A percentile compares a stretch with the other conserved stretches of the same genome.
phyloP scores from a whole-genome alignment of 768 basidiomycete genomes.

The Leccinum obscurum region DNA sequence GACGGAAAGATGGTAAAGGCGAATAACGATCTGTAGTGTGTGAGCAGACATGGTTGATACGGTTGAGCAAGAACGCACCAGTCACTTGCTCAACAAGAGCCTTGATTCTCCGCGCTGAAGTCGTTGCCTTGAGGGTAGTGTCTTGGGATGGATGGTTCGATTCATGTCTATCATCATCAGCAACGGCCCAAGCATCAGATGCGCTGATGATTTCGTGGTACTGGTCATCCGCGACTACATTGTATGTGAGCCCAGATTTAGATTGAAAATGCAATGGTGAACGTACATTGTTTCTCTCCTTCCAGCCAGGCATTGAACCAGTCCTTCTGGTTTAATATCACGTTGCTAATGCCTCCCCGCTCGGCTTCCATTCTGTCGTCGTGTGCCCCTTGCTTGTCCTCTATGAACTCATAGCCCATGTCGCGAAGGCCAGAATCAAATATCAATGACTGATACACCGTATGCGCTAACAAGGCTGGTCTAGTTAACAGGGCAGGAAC shows the following conservation, averaged over 20 bases:
- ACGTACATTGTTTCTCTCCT: conserved; percentile 86
- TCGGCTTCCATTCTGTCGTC: conserved; percentile 28
- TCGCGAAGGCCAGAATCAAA: conserved; percentile 82
- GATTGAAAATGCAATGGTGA: neutral
- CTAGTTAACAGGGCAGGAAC: conserved; percentile 72
- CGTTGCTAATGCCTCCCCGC: conserved; percentile 80
- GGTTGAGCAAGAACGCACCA: conserved; percentile 44
- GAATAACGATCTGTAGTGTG: conserved; percentile 76
- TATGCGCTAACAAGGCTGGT: conserved; percentile 90
- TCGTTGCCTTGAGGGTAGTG: conserved; percentile 64
- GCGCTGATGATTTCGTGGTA: conserved; percentile 82
- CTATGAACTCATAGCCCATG: conserved; percentile 63
- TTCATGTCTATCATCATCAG: conserved; percentile 59
- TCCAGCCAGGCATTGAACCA: conserved; percentile 93
- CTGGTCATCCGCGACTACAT: conserved; percentile 80
- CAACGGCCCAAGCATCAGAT: conserved; percentile 83
- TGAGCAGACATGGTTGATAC: neutral
- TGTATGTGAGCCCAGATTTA: conserved; percentile 2
- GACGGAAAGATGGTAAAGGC: conserved; percentile 73
- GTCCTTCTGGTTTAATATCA: conserved; percentile 77
- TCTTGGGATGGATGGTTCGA: conserved; percentile 24
- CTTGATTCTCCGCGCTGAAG: conserved; percentile 81
- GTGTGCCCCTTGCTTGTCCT: conserved; percentile 17
- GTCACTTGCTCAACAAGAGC: conserved; percentile 91
- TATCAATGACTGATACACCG: conserved; percentile 86